Conservation (phyloP, 768 basidiomycete genomes). For the Lentinula aciculospora region DNA sequence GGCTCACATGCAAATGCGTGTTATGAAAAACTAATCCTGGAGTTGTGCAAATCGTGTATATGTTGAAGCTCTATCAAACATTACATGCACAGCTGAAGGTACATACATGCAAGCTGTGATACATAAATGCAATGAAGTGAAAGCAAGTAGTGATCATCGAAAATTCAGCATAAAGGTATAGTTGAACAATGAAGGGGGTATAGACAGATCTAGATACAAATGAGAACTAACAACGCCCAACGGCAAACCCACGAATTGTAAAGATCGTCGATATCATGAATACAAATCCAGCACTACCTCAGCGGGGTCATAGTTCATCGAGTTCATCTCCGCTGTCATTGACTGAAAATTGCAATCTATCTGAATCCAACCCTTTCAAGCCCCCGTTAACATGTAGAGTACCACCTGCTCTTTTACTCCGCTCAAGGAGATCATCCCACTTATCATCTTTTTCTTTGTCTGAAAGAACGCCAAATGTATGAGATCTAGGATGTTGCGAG, state of each 20-base stretch:
- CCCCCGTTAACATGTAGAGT: constrained; percentile 54
- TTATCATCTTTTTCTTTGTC: constrained; percentile 68
- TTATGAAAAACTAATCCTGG: too few species aligned
- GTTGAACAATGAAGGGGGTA: neutral
- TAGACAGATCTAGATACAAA: neutral
- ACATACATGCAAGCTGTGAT: neutral
- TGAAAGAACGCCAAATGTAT: constrained; percentile 27
- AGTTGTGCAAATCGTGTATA: too few species aligned
- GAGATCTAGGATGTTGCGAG: neutral
- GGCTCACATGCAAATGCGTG: too few species aligned
- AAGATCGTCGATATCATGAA: neutral
- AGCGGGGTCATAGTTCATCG: neutral
- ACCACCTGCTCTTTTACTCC: constrained; percentile 67
- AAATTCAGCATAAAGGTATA: neutral
- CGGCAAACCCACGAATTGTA: neutral
- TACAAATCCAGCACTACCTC: neutral
- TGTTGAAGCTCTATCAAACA: too few species aligned
- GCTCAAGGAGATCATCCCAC: constrained; percentile 65
- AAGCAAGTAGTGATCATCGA: neutral
- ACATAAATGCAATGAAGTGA: neutral
- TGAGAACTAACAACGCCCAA: neutral
- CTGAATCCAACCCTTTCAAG: constrained; percentile 3
- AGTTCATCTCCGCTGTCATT: constrained; percentile 1
- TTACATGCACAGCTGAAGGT: neutral
- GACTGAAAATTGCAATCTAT: constrained; percentile 8